Conservation (phyloP, 805 yeast species). For the Citeromyces matritensis region DNA sequence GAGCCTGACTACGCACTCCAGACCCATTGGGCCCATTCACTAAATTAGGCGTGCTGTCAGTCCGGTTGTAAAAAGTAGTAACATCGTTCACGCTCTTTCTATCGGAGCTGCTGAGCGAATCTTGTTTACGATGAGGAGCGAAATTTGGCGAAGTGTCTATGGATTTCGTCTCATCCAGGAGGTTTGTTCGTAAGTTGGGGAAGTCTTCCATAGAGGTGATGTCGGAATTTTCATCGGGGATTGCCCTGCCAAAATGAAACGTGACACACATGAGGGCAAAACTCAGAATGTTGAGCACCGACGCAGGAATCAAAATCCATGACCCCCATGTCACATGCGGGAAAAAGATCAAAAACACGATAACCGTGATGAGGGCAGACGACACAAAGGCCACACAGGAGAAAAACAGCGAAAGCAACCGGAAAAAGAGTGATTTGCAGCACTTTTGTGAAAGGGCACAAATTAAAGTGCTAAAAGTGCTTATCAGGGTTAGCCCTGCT, state of each 20-base stretch:
- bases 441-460: slow-evolving; percentile 13
- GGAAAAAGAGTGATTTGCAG: slow-evolving; percentile 10
- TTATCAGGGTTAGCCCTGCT: slow-evolving; percentile 40
- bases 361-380: slow-evolving; percentile 38
- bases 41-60: background rate
- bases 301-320: slow-evolving; percentile 59
- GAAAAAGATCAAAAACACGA: slow-evolving; percentile 39
- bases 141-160: background rate
- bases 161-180: background rate
- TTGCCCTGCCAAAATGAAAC: background rate
- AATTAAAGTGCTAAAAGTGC: slow-evolving; percentile 22
- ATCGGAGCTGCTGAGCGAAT: background rate
- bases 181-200: background rate
- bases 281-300: slow-evolving; percentile 36
- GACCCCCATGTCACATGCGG: slow-evolving; percentile 61
- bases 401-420: slow-evolving; percentile 27
- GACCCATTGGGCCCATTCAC: slow-evolving; percentile 1
- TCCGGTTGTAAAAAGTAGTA: background rate
- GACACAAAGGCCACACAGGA: slow-evolving; percentile 34
- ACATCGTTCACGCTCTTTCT: background rate
- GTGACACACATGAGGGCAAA: slow-evolving; percentile 31
- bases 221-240: slow-evolving; percentile 2
- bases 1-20: background rate
- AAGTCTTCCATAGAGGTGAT: slow-evolving; percentile 5
- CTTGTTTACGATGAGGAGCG: background rate